Base-by-base conservation (phyloP, 805 yeast genomes). In the Kuraishia molischiana region DNA sequence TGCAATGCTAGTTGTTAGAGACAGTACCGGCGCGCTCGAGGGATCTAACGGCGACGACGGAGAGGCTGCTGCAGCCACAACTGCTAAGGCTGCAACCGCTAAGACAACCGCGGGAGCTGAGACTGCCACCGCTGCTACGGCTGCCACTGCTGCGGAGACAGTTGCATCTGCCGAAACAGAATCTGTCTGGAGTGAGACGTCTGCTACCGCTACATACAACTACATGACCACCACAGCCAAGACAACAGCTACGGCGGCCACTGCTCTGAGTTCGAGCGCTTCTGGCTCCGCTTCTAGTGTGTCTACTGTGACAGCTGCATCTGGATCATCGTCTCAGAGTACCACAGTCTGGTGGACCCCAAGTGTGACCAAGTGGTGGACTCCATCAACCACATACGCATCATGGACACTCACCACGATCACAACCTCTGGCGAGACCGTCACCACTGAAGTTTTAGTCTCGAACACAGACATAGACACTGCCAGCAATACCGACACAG, bases 331-430 rank as follows among this genome's bases (percentile, higher is more conserved):
- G 20, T 17, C 22, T 18, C 22, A 38, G 5, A 55, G 56, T 35
- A 45, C 56, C 9, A 52, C 51, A 2, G 38, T 52, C n/a, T 54
- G 58, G 58, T 54, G 58, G 59, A 42, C 48, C 13, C 54, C 57
- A 19, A 29, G 31, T 15, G 33, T 24, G 4, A 34, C 44, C 4
- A 24, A 19, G 14, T 38, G 41, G 44, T 38, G 42, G 41, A 41
- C 44, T 6, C 41, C 44, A 4, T 29, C 39, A 13, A 41, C 53
- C 11, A 37, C 53, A 15, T 40, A 20, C 8, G 34, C 5, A 8
- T 6, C 34, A 5, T 22, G 10, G 10, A 31, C 34, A 19, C 19
- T 31, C 24, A 31, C 34, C 22, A 19, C 34, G 5, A 19, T 31
- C 5, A 11, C 26, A 11, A 14, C 13, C 6, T 14, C 17, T 9